A percentile compares a stretch with the other conserved stretches of the same genome.
phyloP scores from a whole-genome alignment of 257 asterid genomes.

The Solanum tacnaense region DNA sequence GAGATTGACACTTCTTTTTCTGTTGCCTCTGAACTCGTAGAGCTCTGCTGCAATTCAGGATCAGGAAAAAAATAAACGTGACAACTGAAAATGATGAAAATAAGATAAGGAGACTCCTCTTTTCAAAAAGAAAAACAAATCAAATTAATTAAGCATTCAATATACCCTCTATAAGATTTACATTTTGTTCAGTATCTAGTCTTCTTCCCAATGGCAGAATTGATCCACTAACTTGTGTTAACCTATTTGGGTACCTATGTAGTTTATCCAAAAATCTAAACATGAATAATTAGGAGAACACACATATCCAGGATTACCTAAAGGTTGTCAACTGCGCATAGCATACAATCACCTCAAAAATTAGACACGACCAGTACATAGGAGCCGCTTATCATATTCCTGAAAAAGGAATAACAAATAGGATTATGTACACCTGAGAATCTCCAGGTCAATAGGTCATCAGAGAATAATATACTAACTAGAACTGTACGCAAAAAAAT shows the following conservation, averaged over 20 bases:
- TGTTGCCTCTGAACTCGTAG: conserved; percentile 47
- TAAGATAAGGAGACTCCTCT: not conserved
- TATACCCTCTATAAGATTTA: not conserved
- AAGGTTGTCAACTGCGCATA: not conserved
- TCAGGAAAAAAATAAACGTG: conserved; percentile 15
- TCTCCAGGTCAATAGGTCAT: not conserved
- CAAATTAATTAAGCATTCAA: not conserved
- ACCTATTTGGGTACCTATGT: not conserved
- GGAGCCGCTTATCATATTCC: not conserved
- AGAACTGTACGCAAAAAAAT: not conserved
- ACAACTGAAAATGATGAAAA: not conserved
- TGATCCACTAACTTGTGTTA: not conserved
- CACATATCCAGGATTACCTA: not conserved
- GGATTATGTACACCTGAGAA: not conserved
- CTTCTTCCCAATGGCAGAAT: not conserved
- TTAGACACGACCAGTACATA: not conserved
- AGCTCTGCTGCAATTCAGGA: conserved; percentile 56
- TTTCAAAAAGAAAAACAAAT: not conserved
- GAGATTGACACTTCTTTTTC: conserved; percentile 40
- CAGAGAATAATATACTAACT: not conserved
- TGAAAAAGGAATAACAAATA: not conserved
- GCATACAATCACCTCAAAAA: not conserved
- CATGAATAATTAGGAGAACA: not conserved
- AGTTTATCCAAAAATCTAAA: not conserved
- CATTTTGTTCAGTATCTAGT: not conserved